phyloP scores from a whole-genome alignment of 2,329 filamentous ascomycete genomes.

The Talaromyces sp. region DNA sequence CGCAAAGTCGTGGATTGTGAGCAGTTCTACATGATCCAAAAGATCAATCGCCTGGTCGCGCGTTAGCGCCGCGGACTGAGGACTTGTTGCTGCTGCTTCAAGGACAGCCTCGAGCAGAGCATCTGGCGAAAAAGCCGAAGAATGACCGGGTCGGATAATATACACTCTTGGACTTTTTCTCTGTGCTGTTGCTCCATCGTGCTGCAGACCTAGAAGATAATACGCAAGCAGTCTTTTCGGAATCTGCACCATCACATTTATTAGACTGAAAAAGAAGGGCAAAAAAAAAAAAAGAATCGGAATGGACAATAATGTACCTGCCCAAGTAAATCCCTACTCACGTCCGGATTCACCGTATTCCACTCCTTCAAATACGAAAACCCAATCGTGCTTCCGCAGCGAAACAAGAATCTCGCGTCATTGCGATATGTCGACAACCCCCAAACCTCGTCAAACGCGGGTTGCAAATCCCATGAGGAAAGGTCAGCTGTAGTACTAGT shows the following conservation, averaged over 20 bases:
- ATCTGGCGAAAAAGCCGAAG: constrained; percentile 24
- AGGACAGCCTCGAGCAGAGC: constrained; percentile 25
- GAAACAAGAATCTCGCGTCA: constrained; percentile 17
- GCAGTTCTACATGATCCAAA: constrained; percentile 28
- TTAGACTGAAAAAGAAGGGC: neutral
- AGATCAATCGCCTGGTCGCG: constrained; percentile 24
- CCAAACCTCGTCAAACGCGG: constrained; percentile 15
- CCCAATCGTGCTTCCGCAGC: constrained; percentile 24
- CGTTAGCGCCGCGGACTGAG: neutral
- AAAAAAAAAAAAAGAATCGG: neutral
- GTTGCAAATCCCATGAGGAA: constrained; percentile 21
- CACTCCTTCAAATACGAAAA: constrained; percentile 24
- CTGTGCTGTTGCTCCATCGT: too few species aligned
- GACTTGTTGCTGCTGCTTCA: neutral
- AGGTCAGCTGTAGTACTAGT: neutral
- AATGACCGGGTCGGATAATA: constrained; percentile 29
- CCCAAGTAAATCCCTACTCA: constrained; percentile 21
- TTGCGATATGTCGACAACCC: constrained; percentile 14
- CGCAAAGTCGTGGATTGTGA: constrained; percentile 27
- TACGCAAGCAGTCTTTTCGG: neutral
- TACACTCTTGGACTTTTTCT: constrained; percentile 18
- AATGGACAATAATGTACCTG: constrained; percentile 17
- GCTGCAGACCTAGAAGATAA: neutral
- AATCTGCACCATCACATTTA: neutral
- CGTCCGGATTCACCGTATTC: constrained; percentile 13